Percentiles rank a stretch among this genome's conserved stretches.
phyloP scores from a whole-genome alignment of 1,139 yeast genomes.

The Scheffersomyces lignicola region DNA sequence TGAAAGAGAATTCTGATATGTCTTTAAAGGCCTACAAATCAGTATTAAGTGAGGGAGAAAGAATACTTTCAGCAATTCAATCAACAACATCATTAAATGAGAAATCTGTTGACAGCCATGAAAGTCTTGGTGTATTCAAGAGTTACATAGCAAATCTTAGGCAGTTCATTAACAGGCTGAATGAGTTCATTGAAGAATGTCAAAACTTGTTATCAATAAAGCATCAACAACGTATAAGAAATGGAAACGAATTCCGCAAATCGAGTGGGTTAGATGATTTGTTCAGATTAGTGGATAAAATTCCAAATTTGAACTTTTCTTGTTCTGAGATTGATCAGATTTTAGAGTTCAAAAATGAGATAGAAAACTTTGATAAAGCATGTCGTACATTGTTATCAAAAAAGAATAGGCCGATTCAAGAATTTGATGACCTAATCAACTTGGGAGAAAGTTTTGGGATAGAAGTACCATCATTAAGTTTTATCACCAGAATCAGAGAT shows the following conservation, averaged over 20 bases:
- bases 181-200: conserved; percentile 57
- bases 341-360: conserved; percentile 52
- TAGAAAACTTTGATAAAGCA: conserved; percentile 53
- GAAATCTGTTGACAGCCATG: conserved; percentile 8
- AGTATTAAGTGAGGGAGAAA: conserved; percentile 57
- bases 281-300: conserved; percentile 40
- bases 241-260: conserved; percentile 18
- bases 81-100: conserved; percentile 16
- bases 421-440: conserved; percentile 46
- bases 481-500: conserved; percentile 49
- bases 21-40: conserved; percentile 46
- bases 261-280: conserved; percentile 21
- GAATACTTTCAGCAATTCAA: conserved; percentile 38
- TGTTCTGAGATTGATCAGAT: conserved; percentile 64
- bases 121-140: conserved; percentile 20
- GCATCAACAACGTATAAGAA: conserved; percentile 51
- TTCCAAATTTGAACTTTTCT: conserved; percentile 51
- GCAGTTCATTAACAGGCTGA: conserved; percentile 44
- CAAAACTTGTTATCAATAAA: conserved; percentile 50
- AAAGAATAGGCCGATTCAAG: conserved; percentile 28
- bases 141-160: conserved; percentile 35
- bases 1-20: conserved; percentile 46
- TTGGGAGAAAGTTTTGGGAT: conserved; percentile 64
- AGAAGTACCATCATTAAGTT: conserved; percentile 49
- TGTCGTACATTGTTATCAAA: conserved; percentile 40